A percentile compares a stretch with the other conserved stretches of the same genome.
Evolutionary conservation across 225 moss, liverwort and hornwort genomes (phyloP).

Genomic region (Sphagnum contortum): DNA sequence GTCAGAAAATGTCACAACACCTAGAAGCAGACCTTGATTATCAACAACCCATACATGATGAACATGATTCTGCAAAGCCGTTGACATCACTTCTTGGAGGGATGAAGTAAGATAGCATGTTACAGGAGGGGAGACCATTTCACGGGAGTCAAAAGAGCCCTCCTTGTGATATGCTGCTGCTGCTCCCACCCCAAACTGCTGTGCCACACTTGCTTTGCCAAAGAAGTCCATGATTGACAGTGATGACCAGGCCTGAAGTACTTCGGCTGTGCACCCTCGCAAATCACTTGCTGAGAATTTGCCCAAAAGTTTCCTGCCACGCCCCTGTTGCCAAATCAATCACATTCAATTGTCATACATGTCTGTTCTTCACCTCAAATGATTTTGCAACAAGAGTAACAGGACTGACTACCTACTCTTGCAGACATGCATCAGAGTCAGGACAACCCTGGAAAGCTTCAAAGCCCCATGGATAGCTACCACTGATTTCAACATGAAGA

Average conservation of each 20-base stretch:
- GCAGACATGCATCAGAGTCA: no score
- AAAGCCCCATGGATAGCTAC: no score
- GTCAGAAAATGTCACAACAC: conserved; percentile 72
- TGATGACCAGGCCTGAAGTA: conserved; percentile 53
- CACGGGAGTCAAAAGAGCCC: conserved; percentile 20
- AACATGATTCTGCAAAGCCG: conserved; percentile 46
- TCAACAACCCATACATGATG: conserved; percentile 83
- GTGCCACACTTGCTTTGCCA: conserved; percentile 45
- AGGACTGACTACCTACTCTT: no score
- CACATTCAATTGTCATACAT: background rate
- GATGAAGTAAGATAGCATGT: conserved; percentile 57
- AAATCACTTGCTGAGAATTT: conserved; percentile 88
- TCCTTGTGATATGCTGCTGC: conserved; percentile 17
- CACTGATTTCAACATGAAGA: no score
- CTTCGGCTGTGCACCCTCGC: conserved; percentile 54
- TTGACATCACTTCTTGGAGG: conserved; percentile 55
- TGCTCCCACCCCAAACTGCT: conserved; percentile 60
- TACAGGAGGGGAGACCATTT: conserved; percentile 36
- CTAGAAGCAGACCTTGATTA: conserved; percentile 37
- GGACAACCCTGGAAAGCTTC: no score
- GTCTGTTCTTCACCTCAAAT: background rate
- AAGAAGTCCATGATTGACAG: conserved; percentile 62
- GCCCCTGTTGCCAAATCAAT: conserved; percentile 39
- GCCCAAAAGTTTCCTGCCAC: conserved; percentile 66
- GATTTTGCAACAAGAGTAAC: no score